Evolutionary conservation across 352 stramenopile genomes (phyloP), one percentile per base, ranked within the genome.

Genomic region (Elongisporangium senticosum): DNA sequence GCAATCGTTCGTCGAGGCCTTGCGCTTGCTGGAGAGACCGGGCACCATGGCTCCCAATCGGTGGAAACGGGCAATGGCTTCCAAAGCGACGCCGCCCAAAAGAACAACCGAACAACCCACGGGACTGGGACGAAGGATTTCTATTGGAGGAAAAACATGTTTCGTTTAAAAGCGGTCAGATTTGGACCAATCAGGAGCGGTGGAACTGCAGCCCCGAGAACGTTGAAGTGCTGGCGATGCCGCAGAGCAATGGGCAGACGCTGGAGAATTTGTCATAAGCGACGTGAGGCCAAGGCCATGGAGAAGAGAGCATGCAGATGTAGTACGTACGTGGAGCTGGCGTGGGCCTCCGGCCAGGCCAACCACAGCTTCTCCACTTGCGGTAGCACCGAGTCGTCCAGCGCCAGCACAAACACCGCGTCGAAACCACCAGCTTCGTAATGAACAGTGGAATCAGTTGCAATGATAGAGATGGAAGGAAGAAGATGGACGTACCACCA

Each of bases 361-460:
- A 76, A 37, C 89, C 89, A 97, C 43, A 96, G 62, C 22, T 77
- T 53, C 68, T 96, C 83, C 21, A 97, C 81, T 23, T 51, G 61
- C 47, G 69, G 61, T 2, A 92, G 56, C 21, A 70, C 77, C 11
- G 64, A 49, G n/a, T 71, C 58, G 55, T 97, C 75, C 43, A 97
- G 58, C 20, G 86, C 77, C 22, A 98, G 55, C 23, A 95, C 96
- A 69, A 97, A 98, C 55, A 99, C 83, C 1, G 96, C 96, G 69
- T 99, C 96, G 61, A 97, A 98, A 33, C 96, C 96, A 63, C 96
- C 96, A 39, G 96, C 96, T 94, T 40, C 0, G 28, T 4, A 57
- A 2, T 54, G 1, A 50, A 48, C 0, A 20, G 55, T 23, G 13
- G 39, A 14, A 22, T 47, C 15, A 50, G 23, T 14, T 39, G 17